Conservation (phyloP, 1,139 yeast species). For the Magnusiomyces clavatus region DNA sequence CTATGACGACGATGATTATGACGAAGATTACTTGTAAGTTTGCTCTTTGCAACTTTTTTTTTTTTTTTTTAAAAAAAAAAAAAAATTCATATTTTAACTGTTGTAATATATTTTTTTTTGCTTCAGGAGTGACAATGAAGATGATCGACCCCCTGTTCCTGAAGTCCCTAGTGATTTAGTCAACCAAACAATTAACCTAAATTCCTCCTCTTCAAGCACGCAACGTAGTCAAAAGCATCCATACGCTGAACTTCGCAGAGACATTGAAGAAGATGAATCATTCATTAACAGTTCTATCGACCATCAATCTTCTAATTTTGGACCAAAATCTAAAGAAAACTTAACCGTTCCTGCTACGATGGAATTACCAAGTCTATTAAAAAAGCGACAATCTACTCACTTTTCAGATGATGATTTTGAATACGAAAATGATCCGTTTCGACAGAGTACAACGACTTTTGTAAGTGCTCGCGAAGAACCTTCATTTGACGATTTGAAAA, state of each 20-base stretch:
- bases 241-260: too few relatives aligned
- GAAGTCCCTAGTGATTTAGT: neutral
- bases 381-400: neutral
- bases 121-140: constrained; percentile 2
- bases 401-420: neutral
- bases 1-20: constrained; percentile 27
- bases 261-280: too few relatives aligned
- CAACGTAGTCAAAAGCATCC: too few relatives aligned
- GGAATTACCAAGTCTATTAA: neutral
- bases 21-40: constrained; percentile 23
- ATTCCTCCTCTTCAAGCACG: too few relatives aligned
- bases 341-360: too few relatives aligned
- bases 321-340: too few relatives aligned
- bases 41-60: constrained; percentile 4
- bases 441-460: constrained; percentile 5
- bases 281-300: too few relatives aligned
- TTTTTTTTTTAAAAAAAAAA: neutral
- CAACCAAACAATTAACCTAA: too few relatives aligned
- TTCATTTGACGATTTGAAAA: neutral
- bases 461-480: constrained; percentile 3
- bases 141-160: constrained; percentile 2
- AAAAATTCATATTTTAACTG: neutral
- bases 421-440: constrained; percentile 1
- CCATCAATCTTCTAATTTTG: too few relatives aligned
- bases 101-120: neutral